A percentile compares a stretch with the other conserved stretches of the same genome.
Conservation (phyloP, 768 basidiomycete species). For the Tricholoma sp. region DNA sequence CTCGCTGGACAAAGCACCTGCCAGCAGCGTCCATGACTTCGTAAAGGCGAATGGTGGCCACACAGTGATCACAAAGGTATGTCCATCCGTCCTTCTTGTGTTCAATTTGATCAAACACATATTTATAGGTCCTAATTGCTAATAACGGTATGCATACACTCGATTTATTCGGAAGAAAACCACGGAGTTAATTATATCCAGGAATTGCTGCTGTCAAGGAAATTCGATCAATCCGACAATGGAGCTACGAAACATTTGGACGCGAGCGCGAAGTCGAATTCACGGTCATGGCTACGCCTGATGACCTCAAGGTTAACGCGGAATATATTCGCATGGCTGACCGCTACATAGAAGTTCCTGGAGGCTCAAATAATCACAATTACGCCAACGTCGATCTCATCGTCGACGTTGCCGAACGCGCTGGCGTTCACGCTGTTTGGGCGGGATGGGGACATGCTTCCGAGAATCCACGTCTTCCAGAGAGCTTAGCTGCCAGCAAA, state of each 20-base stretch:
- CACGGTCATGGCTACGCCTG: constrained; percentile 99
- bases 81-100: constrained; percentile 13
- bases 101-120: not conserved
- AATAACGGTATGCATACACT: constrained; percentile 72
- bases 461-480: constrained; percentile 95
- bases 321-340: constrained; percentile 99
- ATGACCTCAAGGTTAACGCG: constrained; percentile 97
- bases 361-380: constrained; percentile 98
- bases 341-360: constrained; percentile 97
- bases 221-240: constrained; percentile 97
- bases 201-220: constrained; percentile 99
- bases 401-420: constrained; percentile 94
- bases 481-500: constrained; percentile 86
- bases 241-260: constrained; percentile 99
- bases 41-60: constrained; percentile 90
- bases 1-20: constrained; percentile 77
- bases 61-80: constrained; percentile 96
- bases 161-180: not conserved
- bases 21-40: constrained; percentile 82
- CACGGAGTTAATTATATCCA: constrained; percentile 25
- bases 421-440: constrained; percentile 99
- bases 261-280: constrained; percentile 95
- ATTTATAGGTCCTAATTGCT: constrained; percentile 85
- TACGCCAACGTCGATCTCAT: constrained; percentile 99
- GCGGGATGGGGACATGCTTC: constrained; percentile 99